Base-by-base conservation (phyloP, 2,329 filamentous ascomycete species). In the Cladosporium cucumerinum region DNA sequence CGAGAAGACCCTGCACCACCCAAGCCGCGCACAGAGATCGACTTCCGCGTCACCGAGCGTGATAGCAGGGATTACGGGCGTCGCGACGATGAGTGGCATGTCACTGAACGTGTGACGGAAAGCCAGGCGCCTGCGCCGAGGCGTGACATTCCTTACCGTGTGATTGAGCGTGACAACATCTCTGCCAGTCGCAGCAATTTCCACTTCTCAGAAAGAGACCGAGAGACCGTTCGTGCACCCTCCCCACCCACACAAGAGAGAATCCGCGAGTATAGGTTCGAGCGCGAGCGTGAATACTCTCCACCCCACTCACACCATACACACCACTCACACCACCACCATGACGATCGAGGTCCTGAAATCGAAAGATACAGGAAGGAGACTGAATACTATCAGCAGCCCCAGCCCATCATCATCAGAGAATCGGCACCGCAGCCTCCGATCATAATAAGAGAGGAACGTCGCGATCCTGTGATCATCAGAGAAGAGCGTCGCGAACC, bases 361-460 rank as follows among this genome's bases (percentile, higher is more conserved):
- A 75, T 84, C 28, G 81, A 82, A 71, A 78, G 77, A 59, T 85
- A 85, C 72, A 82, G 81, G 66, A 81, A 81, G 68, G 82, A 82
- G 63, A 80, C 82, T 58, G 84, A 86, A 68, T 80, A 80, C 70
- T 85, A 81, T 71, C 77, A 78, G 64, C 80, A 79, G 62, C 78
- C 80, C 55, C 77, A 77, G 69, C 78, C 80, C 57, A 79, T 82
- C 72, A 80, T 86, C 73, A 82, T 86, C 73, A 81, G 81, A 66
- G 78, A 81, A 71, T 79, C 83, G 67, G 80, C 80, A 64, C 68
- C 69, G 43, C 63, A 66, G 36, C 64, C 66, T 12, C 80, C 81
- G 65, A 83, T 87, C 76, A 85, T 86, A 67, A 80, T 85, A 71
- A 79, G 82, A 68, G 81, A 85, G 76, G 80, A 79, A 46, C 82